A percentile compares a stretch with the other conserved stretches of the same genome.
Evolutionary conservation across 768 basidiomycete species (phyloP).

Genomic region (Mycena metata): DNA sequence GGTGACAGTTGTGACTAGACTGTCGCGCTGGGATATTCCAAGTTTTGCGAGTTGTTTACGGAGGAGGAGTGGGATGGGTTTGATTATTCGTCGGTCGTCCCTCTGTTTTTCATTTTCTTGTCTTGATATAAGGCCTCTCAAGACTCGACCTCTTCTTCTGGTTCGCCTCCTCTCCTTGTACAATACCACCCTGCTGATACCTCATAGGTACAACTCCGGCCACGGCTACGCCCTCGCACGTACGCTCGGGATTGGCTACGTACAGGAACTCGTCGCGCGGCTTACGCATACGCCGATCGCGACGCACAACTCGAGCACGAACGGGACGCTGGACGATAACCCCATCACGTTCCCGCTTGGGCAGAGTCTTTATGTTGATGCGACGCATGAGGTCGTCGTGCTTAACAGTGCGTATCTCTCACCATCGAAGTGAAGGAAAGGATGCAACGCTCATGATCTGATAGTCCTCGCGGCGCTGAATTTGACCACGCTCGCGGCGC

Average conservation of each 20-base stretch:
- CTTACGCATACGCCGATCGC: constrained; percentile 82
- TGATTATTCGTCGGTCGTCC: constrained; percentile 76
- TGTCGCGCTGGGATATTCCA: constrained; percentile 91
- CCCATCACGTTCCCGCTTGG: constrained; percentile 77
- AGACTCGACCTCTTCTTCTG: constrained; percentile 80
- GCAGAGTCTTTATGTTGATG: constrained; percentile 86
- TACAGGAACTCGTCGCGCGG: constrained; percentile 87
- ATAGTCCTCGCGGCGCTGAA: constrained; percentile 89
- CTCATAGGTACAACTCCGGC: constrained; percentile 71
- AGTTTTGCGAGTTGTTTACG: constrained; percentile 92
- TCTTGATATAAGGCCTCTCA: neutral
- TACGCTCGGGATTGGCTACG: constrained; percentile 81
- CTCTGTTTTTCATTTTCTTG: neutral
- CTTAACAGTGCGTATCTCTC: constrained; percentile 71
- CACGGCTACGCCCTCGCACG: constrained; percentile 88
- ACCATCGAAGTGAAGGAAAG: neutral
- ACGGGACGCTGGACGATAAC: constrained; percentile 82
- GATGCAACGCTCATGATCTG: constrained; percentile 22
- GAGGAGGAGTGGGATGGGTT: constrained; percentile 95
- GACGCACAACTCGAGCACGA: constrained; percentile 85
- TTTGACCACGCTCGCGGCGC: constrained; percentile 76
- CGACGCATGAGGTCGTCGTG: constrained; percentile 93
- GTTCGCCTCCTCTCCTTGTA: constrained; percentile 42
- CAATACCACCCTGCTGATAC: neutral
- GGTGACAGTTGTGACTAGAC: constrained; percentile 61